phyloP scores from a whole-genome alignment of 164 flowering plant species.

The Warburgia ugandensis region DNA sequence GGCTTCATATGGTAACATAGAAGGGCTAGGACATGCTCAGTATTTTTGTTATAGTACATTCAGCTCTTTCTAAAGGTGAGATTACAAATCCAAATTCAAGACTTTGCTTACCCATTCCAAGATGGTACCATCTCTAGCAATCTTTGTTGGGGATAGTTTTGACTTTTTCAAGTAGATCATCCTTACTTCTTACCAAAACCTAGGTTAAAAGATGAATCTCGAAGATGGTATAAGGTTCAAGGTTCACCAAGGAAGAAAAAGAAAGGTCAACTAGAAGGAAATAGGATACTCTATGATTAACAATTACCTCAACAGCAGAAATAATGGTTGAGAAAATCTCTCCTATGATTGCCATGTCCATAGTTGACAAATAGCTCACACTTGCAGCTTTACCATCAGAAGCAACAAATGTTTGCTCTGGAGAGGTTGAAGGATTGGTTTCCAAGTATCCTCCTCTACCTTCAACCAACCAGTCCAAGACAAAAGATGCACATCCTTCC shows the following conservation, averaged over 20 bases:
- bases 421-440: constrained; percentile 97
- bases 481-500: constrained; percentile 69
- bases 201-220: constrained; percentile 13
- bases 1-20: neutral
- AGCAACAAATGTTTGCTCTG: constrained; percentile 80
- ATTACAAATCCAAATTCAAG: neutral
- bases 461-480: constrained; percentile 89
- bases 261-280: neutral
- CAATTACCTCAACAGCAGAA: constrained; percentile 77
- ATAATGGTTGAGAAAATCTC: constrained; percentile 62
- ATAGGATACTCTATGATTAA: constrained; percentile 6
- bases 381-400: constrained; percentile 84
- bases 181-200: constrained; percentile 62
- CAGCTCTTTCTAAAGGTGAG: no score
- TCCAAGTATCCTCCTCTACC: constrained; percentile 60
- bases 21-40: no score
- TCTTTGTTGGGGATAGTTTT: constrained; percentile 42
- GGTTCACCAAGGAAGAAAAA: neutral
- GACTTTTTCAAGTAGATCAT: constrained; percentile 44
- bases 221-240: neutral
- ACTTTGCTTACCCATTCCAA: constrained; percentile 80
- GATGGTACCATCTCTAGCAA: constrained; percentile 81
- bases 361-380: constrained; percentile 89
- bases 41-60: no score
- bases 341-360: constrained; percentile 85